A percentile compares a stretch with the other conserved stretches of the same genome.
Evolutionary conservation across 805 yeast species (phyloP).

Genomic region (Metschnikowia orientalis): DNA sequence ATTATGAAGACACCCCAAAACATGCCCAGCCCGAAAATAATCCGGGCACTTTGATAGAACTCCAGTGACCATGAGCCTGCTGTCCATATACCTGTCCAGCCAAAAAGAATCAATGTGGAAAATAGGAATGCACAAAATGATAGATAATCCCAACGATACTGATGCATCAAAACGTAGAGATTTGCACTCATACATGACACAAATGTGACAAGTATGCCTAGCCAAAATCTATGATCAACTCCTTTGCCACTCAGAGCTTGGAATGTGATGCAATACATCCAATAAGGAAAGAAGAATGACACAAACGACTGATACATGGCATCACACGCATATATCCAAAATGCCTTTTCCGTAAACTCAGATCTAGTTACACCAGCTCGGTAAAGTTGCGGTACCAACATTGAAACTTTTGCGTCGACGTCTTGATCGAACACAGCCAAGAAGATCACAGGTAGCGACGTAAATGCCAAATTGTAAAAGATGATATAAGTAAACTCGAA

Average conservation of each 20-base stretch:
- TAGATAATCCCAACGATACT: conserved; percentile 80
- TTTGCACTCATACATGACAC: conserved; percentile 69
- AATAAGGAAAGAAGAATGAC: conserved; percentile 65
- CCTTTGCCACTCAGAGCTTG: conserved; percentile 49
- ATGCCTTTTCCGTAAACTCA: conserved; percentile 59
- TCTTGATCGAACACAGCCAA: conserved; percentile 75
- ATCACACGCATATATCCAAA: conserved; percentile 60
- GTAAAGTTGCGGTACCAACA: conserved; percentile 68
- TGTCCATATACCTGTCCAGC: conserved; percentile 82
- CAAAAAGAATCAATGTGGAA: conserved; percentile 58
- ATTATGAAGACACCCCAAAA: conserved; percentile 67
- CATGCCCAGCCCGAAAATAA: conserved; percentile 51
- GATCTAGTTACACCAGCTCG: conserved; percentile 59
- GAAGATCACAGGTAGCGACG: conserved; percentile 72
- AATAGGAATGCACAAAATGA: conserved; percentile 50
- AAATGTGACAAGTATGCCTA: conserved; percentile 64
- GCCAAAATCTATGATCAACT: conserved; percentile 67
- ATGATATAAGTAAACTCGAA: conserved; percentile 75
- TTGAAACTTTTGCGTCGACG: conserved; percentile 58
- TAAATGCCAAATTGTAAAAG: conserved; percentile 76
- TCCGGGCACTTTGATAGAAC: conserved; percentile 58
- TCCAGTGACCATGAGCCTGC: conserved; percentile 48
- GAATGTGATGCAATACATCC: conserved; percentile 43
- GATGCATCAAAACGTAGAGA: conserved; percentile 59
- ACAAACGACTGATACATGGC: conserved; percentile 70